These are phyloP conservation scores for Blakeslea trispora DNA, from an alignment of 371 early-diverging fungal genomes.

Conservation along the genomic window DNA sequence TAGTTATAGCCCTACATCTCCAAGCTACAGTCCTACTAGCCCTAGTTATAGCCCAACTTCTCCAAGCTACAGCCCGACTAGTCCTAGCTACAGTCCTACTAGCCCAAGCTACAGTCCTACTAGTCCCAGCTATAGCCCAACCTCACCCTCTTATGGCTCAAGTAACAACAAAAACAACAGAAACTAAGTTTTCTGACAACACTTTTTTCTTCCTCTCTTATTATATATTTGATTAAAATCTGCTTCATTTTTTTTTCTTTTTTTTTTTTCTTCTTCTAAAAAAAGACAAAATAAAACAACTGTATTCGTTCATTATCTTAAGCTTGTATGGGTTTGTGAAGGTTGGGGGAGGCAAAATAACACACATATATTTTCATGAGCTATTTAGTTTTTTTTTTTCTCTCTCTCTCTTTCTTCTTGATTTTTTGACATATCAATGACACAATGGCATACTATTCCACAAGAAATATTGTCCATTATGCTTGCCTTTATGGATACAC, in stretches of 20 bases:
- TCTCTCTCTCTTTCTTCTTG: no score
- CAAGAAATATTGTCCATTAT: not conserved
- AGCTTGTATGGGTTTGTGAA: no score
- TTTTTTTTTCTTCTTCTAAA: no score
- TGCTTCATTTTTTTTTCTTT: no score
- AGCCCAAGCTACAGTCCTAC: constrained; percentile 78
- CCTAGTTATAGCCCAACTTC: constrained; percentile 54
- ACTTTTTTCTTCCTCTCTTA: no score
- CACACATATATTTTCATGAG: no score
- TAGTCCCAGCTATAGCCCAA: constrained; percentile 70
- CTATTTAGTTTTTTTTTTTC: no score
- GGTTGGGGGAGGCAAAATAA: no score
- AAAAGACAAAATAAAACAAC: no score
- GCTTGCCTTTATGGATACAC: not conserved
- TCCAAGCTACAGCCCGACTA: constrained; percentile 60
- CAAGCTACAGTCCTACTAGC: constrained; percentile 75
- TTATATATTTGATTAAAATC: no score
- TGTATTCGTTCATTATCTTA: no score
- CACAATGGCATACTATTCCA: not conserved
- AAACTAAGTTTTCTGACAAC: not conserved
- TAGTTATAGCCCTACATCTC: constrained; percentile 71
- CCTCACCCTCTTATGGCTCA: constrained; percentile 18
- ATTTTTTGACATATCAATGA: not conserved
- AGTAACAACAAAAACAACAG: not conserved
- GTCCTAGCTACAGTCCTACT: constrained; percentile 62